phyloP scores from a whole-genome alignment of 306 rosid species.

The Casuarina equisetifolia region DNA sequence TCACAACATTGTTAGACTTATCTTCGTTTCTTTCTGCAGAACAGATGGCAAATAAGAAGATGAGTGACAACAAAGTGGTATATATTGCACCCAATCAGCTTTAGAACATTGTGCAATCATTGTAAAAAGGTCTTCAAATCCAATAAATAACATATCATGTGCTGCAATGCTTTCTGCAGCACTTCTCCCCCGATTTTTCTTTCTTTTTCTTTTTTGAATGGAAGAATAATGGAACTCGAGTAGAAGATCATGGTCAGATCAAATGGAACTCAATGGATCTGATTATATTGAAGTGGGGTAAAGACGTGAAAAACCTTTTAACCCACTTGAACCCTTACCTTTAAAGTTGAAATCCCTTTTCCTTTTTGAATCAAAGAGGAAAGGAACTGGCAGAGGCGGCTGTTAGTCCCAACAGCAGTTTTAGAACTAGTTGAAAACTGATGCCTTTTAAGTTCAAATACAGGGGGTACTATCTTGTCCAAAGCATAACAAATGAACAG shows the following conservation, averaged over 20 bases:
- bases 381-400: not conserved
- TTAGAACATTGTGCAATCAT: conserved; percentile 8
- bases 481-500: no score
- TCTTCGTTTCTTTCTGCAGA: not conserved
- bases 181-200: not conserved
- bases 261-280: not conserved
- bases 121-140: not conserved
- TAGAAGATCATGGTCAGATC: not conserved
- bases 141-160: not conserved
- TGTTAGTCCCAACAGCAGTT: not conserved
- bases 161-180: not conserved
- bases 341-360: not conserved
- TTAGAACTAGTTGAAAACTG: not conserved
- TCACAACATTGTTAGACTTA: not conserved
- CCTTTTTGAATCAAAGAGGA: no score
- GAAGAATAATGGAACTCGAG: not conserved
- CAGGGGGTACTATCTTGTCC: no score
- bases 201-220: not conserved
- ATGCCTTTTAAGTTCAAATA: not conserved
- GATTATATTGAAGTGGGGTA: not conserved
- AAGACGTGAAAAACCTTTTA: not conserved
- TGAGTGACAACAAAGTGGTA: not conserved
- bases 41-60: not conserved
- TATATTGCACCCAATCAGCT: not conserved
- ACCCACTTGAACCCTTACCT: not conserved